Evolutionary conservation across 163 green algal genomes (phyloP).

Genomic region (Prototheca wickerhamii): DNA sequence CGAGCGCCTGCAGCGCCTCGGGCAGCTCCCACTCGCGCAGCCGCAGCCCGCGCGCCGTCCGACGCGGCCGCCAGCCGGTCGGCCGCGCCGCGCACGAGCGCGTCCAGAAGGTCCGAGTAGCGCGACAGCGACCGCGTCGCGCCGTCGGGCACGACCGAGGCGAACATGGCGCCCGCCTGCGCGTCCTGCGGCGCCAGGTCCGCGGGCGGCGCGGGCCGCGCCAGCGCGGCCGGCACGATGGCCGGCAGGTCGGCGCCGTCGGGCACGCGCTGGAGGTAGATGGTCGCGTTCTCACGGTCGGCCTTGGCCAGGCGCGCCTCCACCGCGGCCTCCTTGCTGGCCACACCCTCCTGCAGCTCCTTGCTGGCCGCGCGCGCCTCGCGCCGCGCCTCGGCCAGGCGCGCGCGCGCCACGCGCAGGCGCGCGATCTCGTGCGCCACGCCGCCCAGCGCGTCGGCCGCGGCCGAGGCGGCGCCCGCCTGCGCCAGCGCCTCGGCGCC

Average conservation of each 20-base stretch:
- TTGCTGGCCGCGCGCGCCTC: constrained; percentile 47
- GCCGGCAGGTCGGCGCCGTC: constrained; percentile 48
- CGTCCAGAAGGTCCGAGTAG: constrained; percentile 87
- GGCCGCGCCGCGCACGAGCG: constrained; percentile 51
- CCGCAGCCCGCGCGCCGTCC: constrained; percentile 68
- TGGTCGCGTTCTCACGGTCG: constrained; percentile 78
- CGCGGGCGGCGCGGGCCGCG: constrained; percentile 42
- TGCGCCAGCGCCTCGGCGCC: constrained; percentile 54
- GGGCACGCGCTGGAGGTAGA: constrained; percentile 74
- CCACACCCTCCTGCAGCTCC: constrained; percentile 56
- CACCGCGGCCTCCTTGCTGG: constrained; percentile 32
- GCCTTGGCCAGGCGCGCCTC: constrained; percentile 32
- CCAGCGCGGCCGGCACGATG: constrained; percentile 54
- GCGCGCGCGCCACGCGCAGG: constrained; percentile 7
- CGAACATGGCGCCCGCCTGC: constrained; percentile 55
- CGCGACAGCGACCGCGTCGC: constrained; percentile 72
- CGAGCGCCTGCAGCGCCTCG: constrained; percentile 36
- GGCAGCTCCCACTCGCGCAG: constrained; percentile 63
- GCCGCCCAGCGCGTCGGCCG: constrained; percentile 40
- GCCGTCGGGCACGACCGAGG: constrained; percentile 69
- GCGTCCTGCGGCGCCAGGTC: constrained; percentile 37
- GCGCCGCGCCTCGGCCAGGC: constrained; percentile 18
- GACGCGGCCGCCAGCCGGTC: constrained; percentile 58
- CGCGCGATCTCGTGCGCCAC: constrained; percentile 50
- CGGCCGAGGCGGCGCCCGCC: constrained; percentile 31